Conservation (phyloP, 2,329 filamentous ascomycete species). For the Acrocalymma vagum region DNA sequence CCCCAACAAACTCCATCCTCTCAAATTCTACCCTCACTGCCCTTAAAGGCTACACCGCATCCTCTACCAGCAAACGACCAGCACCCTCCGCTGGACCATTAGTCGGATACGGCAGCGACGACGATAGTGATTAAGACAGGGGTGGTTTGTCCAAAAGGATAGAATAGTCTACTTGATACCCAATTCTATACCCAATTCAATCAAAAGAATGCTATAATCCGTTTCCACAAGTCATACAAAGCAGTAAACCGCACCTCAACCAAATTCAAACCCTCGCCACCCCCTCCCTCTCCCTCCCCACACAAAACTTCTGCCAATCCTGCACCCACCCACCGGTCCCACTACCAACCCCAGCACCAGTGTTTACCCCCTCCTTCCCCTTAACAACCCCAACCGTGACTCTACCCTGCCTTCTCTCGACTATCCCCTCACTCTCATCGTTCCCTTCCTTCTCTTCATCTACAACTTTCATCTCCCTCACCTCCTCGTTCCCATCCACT, state of each 20-base stretch:
- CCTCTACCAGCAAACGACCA: constrained; percentile 59
- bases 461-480: background rate
- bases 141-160: too few relatives aligned
- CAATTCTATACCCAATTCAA: too few relatives aligned
- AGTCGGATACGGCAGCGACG: constrained; percentile 90
- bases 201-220: too few relatives aligned
- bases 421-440: constrained; percentile 4
- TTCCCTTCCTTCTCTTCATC: background rate
- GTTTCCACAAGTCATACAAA: too few relatives aligned
- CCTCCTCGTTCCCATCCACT: background rate
- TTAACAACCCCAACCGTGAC: background rate
- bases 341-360: constrained; percentile 17
- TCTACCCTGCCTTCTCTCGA: background rate
- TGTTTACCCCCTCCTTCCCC: too few relatives aligned
- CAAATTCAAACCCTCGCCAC: constrained; percentile 22
- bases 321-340: constrained; percentile 17
- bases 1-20: constrained; percentile 71
- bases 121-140: constrained; percentile 74
- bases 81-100: constrained; percentile 72
- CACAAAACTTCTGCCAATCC: constrained; percentile 22
- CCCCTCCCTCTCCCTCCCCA: constrained; percentile 27
- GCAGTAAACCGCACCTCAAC: too few relatives aligned
- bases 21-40: constrained; percentile 84
- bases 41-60: constrained; percentile 63
- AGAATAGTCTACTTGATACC: too few relatives aligned